Base-by-base conservation (phyloP, 106 monocot genomes). In the Acorus gramineus region DNA sequence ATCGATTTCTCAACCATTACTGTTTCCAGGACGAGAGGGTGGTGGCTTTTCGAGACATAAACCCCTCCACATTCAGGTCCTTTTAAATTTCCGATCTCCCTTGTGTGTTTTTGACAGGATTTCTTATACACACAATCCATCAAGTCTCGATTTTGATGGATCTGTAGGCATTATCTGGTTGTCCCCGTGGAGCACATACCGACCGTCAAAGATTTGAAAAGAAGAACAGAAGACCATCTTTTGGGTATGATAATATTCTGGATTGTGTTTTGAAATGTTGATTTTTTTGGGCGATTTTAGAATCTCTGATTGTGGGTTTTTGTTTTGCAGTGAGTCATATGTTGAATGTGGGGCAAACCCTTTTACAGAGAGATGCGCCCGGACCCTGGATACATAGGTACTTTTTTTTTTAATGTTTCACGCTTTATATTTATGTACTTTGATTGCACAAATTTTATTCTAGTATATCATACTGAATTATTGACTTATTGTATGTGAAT, bases 101-200 rank as follows among this genome's bases (percentile, higher is more conserved):
- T 64, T 49, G 4, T 11, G 46, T 44, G 7, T 4, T 49, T 50
- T 28, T 14, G 7, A 6, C 5, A 28, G n/a, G 50, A 64, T n/a
- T 51, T 11, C 7, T 57, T 14, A 14, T 57, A 14, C 11, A 48
- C 6, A 68, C 56, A 46, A 10, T 49, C 56, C 58, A 47, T 62
- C n/a, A n/a, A n/a, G n/a, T 61, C 52, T 47, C 14, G 8, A 14
- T 9, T 48, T 71, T 62, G 14, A 1, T 14, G 44, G 57, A 50
- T 74, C 76, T 50, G 8, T 67, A 90, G 90, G 79, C 89, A 95
- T 77, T 95, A 84, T 80, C 79, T 95, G 72, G 86, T 84, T 63
- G 76, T 90, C 72, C 84, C 94, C 65, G 61, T 82, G 63, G 46
- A 86, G 56, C 94, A 90, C 66, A 86, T 95, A 68, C 51, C 86